Percentiles rank a stretch among this genome's conserved stretches.
phyloP scores from a whole-genome alignment of 208 protist species.

The Crithidia bombi region DNA sequence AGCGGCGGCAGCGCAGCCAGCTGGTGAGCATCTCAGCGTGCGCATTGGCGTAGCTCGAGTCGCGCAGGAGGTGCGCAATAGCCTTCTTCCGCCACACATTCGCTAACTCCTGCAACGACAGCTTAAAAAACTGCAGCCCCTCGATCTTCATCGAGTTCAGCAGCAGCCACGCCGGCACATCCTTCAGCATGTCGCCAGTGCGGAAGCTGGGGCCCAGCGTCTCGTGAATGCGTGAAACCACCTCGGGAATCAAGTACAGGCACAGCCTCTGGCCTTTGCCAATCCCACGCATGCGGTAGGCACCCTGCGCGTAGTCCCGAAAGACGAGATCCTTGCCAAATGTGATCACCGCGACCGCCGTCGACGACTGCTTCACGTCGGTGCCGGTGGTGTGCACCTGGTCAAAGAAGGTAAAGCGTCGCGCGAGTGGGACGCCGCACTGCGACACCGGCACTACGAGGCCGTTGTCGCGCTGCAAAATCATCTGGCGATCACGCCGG shows the following conservation, averaged over 20 bases:
- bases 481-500: conserved; percentile 91
- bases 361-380: conserved; percentile 94
- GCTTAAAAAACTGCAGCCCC: conserved; percentile 87
- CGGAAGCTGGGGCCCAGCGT: conserved; percentile 45
- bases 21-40: conserved; percentile 52
- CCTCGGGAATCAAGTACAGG: conserved; percentile 94
- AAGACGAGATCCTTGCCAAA: conserved; percentile 97
- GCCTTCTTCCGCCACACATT: conserved; percentile 93
- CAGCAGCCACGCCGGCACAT: conserved; percentile 91
- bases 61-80: conserved; percentile 64
- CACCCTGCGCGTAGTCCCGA: conserved; percentile 94
- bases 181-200: conserved; percentile 66
- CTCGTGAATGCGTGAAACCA: conserved; percentile 70
- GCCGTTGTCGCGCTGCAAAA: conserved; percentile 89
- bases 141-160: conserved; percentile 91
- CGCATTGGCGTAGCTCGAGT: conserved; percentile 53
- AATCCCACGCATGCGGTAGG: conserved; percentile 94
- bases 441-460: conserved; percentile 86
- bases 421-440: conserved; percentile 90
- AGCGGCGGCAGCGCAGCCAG: conserved; percentile 55
- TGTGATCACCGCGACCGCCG: conserved; percentile 91
- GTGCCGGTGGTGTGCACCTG: conserved; percentile 96
- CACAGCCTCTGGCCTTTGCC: conserved; percentile 92
- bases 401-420: conserved; percentile 95
- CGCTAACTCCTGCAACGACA: conserved; percentile 87